Percentiles rank a stretch among this genome's conserved stretches.
These are phyloP conservation scores for Mesembryanthemum crystallinum DNA, from an alignment of 148 eudicot genomes.

Conservation along the genomic window DNA sequence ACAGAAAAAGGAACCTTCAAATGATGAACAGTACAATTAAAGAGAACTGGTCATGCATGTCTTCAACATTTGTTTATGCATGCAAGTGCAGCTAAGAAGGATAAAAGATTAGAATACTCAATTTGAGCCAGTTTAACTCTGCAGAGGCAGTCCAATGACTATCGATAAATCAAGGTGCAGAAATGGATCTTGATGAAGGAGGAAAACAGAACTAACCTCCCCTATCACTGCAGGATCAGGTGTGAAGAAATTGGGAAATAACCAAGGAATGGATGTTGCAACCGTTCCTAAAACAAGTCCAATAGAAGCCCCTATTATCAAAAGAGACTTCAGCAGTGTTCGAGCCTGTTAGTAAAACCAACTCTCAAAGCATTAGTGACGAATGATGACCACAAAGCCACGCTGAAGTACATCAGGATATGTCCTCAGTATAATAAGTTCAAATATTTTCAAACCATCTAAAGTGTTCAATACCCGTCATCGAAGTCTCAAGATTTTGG, in stretches of 20 bases:
- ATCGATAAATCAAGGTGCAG: not conserved
- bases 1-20: not conserved
- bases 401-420: not conserved
- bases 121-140: not conserved
- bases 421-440: no score
- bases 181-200: not conserved
- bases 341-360: conserved; percentile 54
- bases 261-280: conserved; percentile 69
- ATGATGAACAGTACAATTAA: not conserved
- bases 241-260: conserved; percentile 72
- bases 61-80: no score
- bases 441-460: not conserved
- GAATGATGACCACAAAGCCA: not conserved
- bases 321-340: conserved; percentile 65
- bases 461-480: not conserved
- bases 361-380: conserved; percentile 14
- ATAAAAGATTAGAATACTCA: not conserved
- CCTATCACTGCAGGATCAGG: conserved; percentile 63
- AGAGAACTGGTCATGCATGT: not conserved
- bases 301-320: conserved; percentile 61
- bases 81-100: not conserved
- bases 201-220: conserved; percentile 46
- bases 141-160: conserved; percentile 11
- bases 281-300: conserved; percentile 66
- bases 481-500: not conserved